Evolutionary conservation across 164 flowering plant species (phyloP).

Genomic region (Stephania cephalantha): DNA sequence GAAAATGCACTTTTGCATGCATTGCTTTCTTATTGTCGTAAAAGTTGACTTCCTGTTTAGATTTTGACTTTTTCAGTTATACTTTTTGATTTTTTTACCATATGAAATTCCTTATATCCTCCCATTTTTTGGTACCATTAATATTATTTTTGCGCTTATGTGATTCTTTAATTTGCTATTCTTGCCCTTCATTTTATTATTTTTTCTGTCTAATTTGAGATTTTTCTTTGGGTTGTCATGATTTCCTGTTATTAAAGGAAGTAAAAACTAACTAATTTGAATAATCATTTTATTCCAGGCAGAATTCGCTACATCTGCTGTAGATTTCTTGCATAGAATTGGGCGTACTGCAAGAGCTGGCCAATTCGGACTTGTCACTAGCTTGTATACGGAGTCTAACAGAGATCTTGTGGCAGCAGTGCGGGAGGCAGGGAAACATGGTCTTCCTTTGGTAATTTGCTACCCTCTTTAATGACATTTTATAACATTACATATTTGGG

Average conservation of each 20-base stretch:
- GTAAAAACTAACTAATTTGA: conserved; percentile 4
- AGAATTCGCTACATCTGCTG: conserved; percentile 90
- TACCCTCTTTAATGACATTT: background rate
- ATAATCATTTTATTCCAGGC: conserved; percentile 45
- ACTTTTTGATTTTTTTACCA: background rate
- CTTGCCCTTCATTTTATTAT: background rate
- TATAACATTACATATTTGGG: background rate
- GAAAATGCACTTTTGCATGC: background rate
- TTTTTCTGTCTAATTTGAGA: conserved; percentile 1
- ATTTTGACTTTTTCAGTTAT: background rate
- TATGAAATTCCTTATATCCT: background rate
- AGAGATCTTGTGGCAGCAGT: conserved; percentile 80
- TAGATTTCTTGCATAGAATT: conserved; percentile 88
- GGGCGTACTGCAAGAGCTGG: conserved; percentile 99
- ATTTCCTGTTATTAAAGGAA: background rate
- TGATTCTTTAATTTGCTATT: background rate
- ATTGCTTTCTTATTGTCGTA: background rate
- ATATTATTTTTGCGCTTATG: background rate
- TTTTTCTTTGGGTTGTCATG: background rate
- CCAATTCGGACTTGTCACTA: conserved; percentile 80
- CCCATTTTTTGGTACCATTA: background rate
- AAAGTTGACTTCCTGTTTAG: background rate
- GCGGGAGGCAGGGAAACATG: conserved; percentile 62
- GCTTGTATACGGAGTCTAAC: conserved; percentile 66
- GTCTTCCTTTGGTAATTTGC: conserved; percentile 71